These are phyloP conservation scores for Pleurotus tuber-regium DNA, from an alignment of 768 basidiomycete genomes.

Conservation along the genomic window DNA sequence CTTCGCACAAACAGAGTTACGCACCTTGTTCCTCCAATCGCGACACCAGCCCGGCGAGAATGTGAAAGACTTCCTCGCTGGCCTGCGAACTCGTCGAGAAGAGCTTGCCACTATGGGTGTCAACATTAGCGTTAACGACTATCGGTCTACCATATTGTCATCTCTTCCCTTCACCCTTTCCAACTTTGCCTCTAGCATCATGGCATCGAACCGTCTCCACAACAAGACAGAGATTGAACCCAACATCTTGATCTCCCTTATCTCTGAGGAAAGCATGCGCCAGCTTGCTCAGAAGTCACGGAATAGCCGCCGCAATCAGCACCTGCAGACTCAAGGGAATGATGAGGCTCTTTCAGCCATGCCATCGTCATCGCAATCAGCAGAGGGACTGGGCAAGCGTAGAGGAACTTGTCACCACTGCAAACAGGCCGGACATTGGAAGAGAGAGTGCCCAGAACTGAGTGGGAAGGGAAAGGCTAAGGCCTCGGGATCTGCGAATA, in stretches of 20 bases:
- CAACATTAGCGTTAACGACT: constrained; percentile 26
- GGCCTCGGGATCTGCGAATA: neutral
- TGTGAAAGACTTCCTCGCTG: constrained; percentile 25
- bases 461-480: neutral
- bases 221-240: constrained; percentile 16
- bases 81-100: constrained; percentile 20
- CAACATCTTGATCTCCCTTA: constrained; percentile 19
- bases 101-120: constrained; percentile 27
- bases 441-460: neutral
- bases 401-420: neutral
- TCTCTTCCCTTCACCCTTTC: constrained; percentile 26
- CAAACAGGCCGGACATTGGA: neutral
- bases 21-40: constrained; percentile 24
- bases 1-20: constrained; percentile 27
- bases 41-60: constrained; percentile 26
- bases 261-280: constrained; percentile 27
- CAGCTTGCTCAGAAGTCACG: constrained; percentile 15
- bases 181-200: constrained; percentile 20
- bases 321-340: constrained; percentile 22
- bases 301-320: constrained; percentile 18
- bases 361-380: neutral
- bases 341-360: constrained; percentile 22
- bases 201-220: neutral
- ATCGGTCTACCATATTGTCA: constrained; percentile 27
- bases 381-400: neutral